phyloP scores from a whole-genome alignment of 1,139 yeast genomes.

The Scheffersomyces quercinus region DNA sequence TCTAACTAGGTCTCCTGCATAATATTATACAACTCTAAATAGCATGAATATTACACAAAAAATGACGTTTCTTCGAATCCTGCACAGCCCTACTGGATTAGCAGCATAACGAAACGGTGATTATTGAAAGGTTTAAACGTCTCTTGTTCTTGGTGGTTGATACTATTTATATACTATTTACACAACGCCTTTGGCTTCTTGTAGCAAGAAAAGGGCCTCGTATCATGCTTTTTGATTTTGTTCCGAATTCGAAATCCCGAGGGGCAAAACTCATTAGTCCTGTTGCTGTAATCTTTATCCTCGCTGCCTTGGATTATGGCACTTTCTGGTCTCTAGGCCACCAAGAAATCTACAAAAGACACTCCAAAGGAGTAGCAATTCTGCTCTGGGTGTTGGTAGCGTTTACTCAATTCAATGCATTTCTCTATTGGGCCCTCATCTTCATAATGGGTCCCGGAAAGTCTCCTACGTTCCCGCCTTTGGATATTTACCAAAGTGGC shows the following conservation, averaged over 20 bases:
- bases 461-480: slow-evolving; percentile 23
- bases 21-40: no score
- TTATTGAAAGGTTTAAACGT: no score
- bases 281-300: slow-evolving; percentile 17
- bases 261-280: slow-evolving; percentile 23
- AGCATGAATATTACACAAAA: no score
- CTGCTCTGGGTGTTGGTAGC: slow-evolving; percentile 36
- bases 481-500: slow-evolving; percentile 22
- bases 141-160: no score
- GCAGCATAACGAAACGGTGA: no score
- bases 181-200: no score
- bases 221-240: neutral
- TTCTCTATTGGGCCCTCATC: slow-evolving; percentile 34
- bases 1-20: no score
- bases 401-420: slow-evolving; percentile 22
- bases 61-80: no score
- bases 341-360: slow-evolving; percentile 32
- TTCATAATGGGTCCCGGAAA: slow-evolving; percentile 37
- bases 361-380: slow-evolving; percentile 34
- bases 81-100: no score
- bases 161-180: no score
- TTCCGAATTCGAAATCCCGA: slow-evolving; percentile 3
- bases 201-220: no score
- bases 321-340: slow-evolving; percentile 38
- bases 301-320: slow-evolving; percentile 37